phyloP scores from a whole-genome alignment of 805 yeast species.

The Priceomyces carsonii region DNA sequence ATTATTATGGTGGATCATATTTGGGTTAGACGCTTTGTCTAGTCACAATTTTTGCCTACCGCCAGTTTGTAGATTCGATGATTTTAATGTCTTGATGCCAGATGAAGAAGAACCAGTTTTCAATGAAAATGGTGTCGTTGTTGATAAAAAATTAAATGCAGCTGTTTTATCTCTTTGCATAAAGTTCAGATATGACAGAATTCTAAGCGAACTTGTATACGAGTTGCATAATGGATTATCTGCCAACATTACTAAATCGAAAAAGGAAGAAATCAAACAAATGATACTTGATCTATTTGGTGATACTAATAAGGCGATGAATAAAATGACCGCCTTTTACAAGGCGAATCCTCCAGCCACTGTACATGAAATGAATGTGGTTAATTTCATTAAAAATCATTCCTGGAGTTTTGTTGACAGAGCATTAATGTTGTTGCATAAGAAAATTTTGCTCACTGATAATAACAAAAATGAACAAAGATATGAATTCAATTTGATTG shows the following conservation, averaged over 20 bases:
- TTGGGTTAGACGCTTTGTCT: conserved; percentile 57
- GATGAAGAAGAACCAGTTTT: conserved; percentile 43
- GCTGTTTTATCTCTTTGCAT: conserved; percentile 52
- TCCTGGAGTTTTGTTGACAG: conserved; percentile 57
- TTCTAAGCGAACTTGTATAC: conserved; percentile 54
- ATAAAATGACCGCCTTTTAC: conserved; percentile 33
- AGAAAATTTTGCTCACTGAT: conserved; percentile 40
- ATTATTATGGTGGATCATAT: conserved; percentile 68
- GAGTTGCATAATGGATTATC: conserved; percentile 51
- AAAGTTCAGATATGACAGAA: conserved; percentile 51
- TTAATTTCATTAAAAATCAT: conserved; percentile 49
- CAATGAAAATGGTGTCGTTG: conserved; percentile 26
- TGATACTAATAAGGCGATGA: conserved; percentile 50
- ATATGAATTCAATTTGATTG: conserved; percentile 7
- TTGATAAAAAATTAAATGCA: conserved; percentile 40
- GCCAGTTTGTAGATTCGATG: conserved; percentile 53
- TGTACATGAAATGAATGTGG: conserved; percentile 44
- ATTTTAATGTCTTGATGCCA: conserved; percentile 59
- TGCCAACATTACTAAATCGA: conserved; percentile 40
- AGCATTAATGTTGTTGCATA: conserved; percentile 46
- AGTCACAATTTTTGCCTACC: conserved; percentile 56
- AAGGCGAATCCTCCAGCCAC: conserved; percentile 37
- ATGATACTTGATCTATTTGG: conserved; percentile 53
- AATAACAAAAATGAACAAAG: conserved; percentile 7
- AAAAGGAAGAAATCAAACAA: conserved; percentile 44